Evolutionary conservation across 2,329 filamentous ascomycete species (phyloP).

Genomic region (Pestalotiopsis sp.): DNA sequence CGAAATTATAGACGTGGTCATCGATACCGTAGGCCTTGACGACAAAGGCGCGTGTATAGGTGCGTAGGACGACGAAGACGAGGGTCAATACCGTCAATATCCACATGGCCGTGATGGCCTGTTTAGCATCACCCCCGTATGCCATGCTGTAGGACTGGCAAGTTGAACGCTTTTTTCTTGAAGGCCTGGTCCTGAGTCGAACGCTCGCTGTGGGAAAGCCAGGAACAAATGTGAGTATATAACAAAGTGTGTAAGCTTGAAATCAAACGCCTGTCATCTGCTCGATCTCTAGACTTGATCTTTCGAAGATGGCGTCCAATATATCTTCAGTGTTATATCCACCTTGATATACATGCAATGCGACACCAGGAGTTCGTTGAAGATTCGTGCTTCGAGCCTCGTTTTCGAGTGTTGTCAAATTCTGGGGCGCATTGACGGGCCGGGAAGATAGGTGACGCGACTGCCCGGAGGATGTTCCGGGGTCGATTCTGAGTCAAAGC

Average conservation of each 20-base stretch:
- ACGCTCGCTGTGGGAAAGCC: too few relatives aligned
- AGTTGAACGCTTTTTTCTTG: not conserved
- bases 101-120: constrained; percentile 10
- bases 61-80: constrained; percentile 11
- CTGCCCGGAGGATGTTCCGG: not conserved
- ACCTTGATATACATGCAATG: not conserved
- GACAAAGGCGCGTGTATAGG: constrained; percentile 9
- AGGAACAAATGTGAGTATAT: too few relatives aligned
- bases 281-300: too few relatives aligned
- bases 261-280: too few relatives aligned
- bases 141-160: not conserved
- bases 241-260: too few relatives aligned
- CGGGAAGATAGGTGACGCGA: not conserved
- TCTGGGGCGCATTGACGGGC: not conserved
- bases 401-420: not conserved
- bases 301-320: not conserved
- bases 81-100: constrained; percentile 13
- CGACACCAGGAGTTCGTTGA: not conserved
- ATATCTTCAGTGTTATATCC: not conserved
- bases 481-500: not conserved
- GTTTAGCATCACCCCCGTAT: not conserved
- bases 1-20: constrained; percentile 13
- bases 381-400: not conserved
- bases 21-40: constrained; percentile 10
- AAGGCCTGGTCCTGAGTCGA: not conserved